These are phyloP conservation scores for Myrica gale DNA, from an alignment of 306 rosid genomes.

Conservation along the genomic window DNA sequence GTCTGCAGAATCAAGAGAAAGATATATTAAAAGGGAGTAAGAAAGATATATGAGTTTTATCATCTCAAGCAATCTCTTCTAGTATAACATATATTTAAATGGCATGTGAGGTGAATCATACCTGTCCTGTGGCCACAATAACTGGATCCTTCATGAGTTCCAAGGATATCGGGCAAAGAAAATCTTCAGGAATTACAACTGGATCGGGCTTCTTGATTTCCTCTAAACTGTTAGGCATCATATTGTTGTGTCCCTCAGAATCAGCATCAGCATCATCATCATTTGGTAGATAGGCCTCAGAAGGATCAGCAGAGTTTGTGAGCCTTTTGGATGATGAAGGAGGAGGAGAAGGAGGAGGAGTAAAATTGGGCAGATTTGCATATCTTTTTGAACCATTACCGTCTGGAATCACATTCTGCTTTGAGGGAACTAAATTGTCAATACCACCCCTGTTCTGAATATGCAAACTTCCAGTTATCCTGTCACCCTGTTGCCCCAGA, in stretches of 20 bases:
- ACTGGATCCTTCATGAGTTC: slow-evolving; percentile 98
- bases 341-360: background rate
- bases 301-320: slow-evolving; percentile 40
- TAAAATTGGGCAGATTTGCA: too few relatives aligned
- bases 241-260: slow-evolving; percentile 41
- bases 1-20: slow-evolving; percentile 51
- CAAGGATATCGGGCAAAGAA: slow-evolving; percentile 91
- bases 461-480: slow-evolving; percentile 35
- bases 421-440: slow-evolving; percentile 41
- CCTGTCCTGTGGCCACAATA: slow-evolving; percentile 98
- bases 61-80: slow-evolving; percentile 1
- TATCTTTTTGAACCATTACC: slow-evolving; percentile 38
- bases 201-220: slow-evolving; percentile 61
- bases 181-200: slow-evolving; percentile 76
- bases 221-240: slow-evolving; percentile 35
- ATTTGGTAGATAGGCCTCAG: slow-evolving; percentile 35
- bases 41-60: background rate
- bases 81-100: background rate
- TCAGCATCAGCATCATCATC: slow-evolving; percentile 36
- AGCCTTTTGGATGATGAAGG: slow-evolving; percentile 34
- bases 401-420: slow-evolving; percentile 33
- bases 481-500: slow-evolving; percentile 41
- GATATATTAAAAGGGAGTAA: slow-evolving; percentile 6
- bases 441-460: slow-evolving; percentile 36
- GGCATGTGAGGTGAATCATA: slow-evolving; percentile 28